Conservation (phyloP, 2,329 filamentous ascomycete species). For the Ophiognomonia clavigignenti-juglandacearum region DNA sequence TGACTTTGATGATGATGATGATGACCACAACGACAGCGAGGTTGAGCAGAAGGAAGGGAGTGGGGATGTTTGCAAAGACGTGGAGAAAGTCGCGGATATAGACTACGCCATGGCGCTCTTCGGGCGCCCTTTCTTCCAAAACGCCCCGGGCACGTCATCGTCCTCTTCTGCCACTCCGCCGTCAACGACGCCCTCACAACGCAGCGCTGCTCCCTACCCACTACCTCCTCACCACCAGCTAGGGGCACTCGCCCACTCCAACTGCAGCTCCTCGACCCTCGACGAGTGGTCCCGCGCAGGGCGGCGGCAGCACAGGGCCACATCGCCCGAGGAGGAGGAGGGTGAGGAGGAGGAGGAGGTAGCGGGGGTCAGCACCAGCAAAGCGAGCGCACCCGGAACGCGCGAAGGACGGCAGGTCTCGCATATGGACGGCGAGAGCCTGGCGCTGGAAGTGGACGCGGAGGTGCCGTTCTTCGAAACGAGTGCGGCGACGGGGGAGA, state of each 20-base stretch:
- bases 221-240: no score
- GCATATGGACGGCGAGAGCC: conserved; percentile 45
- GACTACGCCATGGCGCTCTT: neutral
- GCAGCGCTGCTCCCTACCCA: no score
- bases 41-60: neutral
- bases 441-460: conserved; percentile 58
- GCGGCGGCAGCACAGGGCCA: no score
- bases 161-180: no score
- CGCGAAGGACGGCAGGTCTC: conserved; percentile 30
- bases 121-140: no score
- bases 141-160: no score
- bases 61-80: neutral
- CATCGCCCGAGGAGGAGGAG: no score
- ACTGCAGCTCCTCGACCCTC: no score
- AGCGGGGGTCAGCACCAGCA: neutral
- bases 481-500: conserved; percentile 64
- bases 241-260: no score
- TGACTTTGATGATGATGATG: conserved; percentile 39
- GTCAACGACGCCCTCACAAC: no score
- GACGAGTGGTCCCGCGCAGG: neutral
- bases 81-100: neutral
- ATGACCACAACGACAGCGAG: no score
- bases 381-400: neutral
- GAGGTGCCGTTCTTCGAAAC: conserved; percentile 69
- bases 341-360: no score